phyloP scores from a whole-genome alignment of 345 rosid species.

The Hibiscus syriacus region DNA sequence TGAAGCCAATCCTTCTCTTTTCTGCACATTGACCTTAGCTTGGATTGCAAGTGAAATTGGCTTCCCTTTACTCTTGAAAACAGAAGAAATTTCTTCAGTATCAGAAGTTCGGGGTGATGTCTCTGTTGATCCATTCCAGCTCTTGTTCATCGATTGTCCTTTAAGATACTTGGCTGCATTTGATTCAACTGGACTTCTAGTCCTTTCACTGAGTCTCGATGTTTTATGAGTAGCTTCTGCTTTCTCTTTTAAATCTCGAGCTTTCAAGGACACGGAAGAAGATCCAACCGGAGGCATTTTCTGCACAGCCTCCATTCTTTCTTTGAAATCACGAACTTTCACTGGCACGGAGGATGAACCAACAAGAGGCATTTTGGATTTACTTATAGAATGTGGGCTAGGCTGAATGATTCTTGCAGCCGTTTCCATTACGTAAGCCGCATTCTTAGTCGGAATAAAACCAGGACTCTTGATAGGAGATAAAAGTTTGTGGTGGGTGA shows the following conservation, averaged over 20 bases:
- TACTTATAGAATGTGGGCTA: constrained; percentile 33
- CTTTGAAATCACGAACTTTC: constrained; percentile 56
- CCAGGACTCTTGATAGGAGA: constrained; percentile 96
- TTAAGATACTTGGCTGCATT: constrained; percentile 48
- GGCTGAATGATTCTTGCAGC: constrained; percentile 80
- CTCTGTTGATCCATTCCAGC: constrained; percentile 57
- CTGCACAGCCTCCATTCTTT: constrained; percentile 59
- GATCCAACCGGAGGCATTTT: constrained; percentile 31
- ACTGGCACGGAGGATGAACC: constrained; percentile 61
- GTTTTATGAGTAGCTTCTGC: constrained; percentile 38
- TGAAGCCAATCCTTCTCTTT: constrained; percentile 51
- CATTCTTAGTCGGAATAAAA: constrained; percentile 64
- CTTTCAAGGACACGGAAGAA: constrained; percentile 28
- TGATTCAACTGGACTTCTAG: constrained; percentile 41
- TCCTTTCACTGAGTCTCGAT: constrained; percentile 37
- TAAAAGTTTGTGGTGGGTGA: constrained; percentile 78
- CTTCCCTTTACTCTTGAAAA: constrained; percentile 45
- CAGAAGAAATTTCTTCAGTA: constrained; percentile 43
- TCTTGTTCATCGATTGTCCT: constrained; percentile 57
- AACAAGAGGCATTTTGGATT: constrained; percentile 39
- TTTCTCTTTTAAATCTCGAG: constrained; percentile 41
- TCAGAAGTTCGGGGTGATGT: constrained; percentile 30
- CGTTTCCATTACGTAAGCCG: constrained; percentile 94
- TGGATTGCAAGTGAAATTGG: constrained; percentile 84
- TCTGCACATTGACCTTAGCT: constrained; percentile 77